Evolutionary conservation across 805 yeast genomes (phyloP).

Genomic region (Metschnikowia orientalis): DNA sequence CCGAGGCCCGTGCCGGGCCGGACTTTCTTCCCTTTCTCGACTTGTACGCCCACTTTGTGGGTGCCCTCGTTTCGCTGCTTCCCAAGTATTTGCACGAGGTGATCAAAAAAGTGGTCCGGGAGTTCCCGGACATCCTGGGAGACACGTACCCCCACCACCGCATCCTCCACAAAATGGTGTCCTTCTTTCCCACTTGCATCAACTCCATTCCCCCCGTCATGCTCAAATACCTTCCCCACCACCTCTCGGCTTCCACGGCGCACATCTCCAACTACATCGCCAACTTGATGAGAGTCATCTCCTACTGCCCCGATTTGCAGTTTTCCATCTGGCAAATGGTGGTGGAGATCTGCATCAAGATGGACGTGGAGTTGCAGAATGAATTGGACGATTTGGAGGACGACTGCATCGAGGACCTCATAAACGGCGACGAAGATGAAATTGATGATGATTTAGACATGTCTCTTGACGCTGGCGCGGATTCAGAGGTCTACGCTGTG

Average conservation of each 20-base stretch:
- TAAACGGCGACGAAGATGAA: slow-evolving; percentile 45
- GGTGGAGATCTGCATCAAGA: slow-evolving; percentile 72
- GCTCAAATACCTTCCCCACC: slow-evolving; percentile 71
- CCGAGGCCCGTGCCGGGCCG: slow-evolving; percentile 13
- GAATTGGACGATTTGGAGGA: slow-evolving; percentile 83
- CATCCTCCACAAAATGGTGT: slow-evolving; percentile 58
- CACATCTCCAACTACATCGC: slow-evolving; percentile 58
- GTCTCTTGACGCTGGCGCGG: slow-evolving; percentile 22
- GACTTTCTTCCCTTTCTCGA: slow-evolving; percentile 35
- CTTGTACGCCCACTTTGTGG: slow-evolving; percentile 65
- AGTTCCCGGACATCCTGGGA: slow-evolving; percentile 39
- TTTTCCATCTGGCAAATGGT: slow-evolving; percentile 74
- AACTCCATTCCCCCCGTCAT: slow-evolving; percentile 57
- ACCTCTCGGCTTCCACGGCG: slow-evolving; percentile 49
- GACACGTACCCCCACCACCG: slow-evolving; percentile 47
- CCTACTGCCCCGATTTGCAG: slow-evolving; percentile 74
- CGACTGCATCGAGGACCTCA: slow-evolving; percentile 50
- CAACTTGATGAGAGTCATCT: slow-evolving; percentile 56
- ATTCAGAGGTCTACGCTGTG: slow-evolving; percentile 32
- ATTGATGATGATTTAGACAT: slow-evolving; percentile 28
- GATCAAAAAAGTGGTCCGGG: slow-evolving; percentile 60
- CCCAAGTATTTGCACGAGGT: slow-evolving; percentile 91
- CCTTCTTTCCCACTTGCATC: slow-evolving; percentile 77
- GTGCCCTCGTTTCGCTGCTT: slow-evolving; percentile 73
- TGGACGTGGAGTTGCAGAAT: slow-evolving; percentile 90